Percentiles rank a stretch among this genome's conserved stretches.
Conservation (phyloP, 2,329 filamentous ascomycete species). For the Epichloe brachyelytri region DNA sequence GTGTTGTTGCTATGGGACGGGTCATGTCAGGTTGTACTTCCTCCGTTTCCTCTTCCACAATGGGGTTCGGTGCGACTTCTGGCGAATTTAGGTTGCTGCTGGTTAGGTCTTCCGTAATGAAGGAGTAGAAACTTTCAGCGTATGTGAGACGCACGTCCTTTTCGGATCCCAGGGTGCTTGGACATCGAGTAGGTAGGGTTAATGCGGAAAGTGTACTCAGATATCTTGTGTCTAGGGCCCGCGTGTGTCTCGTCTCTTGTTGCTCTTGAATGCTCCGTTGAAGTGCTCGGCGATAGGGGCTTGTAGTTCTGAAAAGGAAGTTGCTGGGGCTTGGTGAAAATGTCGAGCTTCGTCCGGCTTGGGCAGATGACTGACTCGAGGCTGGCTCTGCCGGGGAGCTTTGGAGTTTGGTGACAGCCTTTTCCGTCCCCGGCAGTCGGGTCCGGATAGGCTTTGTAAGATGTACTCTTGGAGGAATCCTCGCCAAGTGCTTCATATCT, state of each 20-base stretch:
- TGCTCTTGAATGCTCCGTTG: conserved; percentile 31
- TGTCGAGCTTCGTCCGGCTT: conserved; percentile 31
- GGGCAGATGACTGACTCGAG: conserved; percentile 12
- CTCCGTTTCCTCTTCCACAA: background rate
- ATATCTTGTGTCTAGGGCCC: conserved; percentile 22
- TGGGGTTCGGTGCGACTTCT: background rate
- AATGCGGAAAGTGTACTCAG: conserved; percentile 27
- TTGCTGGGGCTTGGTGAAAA: conserved; percentile 39
- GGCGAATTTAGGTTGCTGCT: background rate
- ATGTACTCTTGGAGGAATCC: background rate
- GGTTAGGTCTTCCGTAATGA: conserved; percentile 12
- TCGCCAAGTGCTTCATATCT: background rate
- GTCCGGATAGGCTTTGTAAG: conserved; percentile 7
- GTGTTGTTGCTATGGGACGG: background rate
- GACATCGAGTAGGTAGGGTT: conserved; percentile 26
- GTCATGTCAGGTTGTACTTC: background rate
- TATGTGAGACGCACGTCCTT: conserved; percentile 24
- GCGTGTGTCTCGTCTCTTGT: conserved; percentile 13
- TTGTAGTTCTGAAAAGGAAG: conserved; percentile 40
- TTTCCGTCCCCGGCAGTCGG: conserved; percentile 5
- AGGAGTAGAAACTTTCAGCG: conserved; percentile 38
- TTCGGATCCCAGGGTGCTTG: conserved; percentile 27
- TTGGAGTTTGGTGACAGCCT: conserved; percentile 5
- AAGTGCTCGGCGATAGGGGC: conserved; percentile 41
- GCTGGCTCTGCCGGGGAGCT: background rate